Evolutionary conservation across 1,139 yeast species (phyloP).

Genomic region (Saccharomyces hybrid): DNA sequence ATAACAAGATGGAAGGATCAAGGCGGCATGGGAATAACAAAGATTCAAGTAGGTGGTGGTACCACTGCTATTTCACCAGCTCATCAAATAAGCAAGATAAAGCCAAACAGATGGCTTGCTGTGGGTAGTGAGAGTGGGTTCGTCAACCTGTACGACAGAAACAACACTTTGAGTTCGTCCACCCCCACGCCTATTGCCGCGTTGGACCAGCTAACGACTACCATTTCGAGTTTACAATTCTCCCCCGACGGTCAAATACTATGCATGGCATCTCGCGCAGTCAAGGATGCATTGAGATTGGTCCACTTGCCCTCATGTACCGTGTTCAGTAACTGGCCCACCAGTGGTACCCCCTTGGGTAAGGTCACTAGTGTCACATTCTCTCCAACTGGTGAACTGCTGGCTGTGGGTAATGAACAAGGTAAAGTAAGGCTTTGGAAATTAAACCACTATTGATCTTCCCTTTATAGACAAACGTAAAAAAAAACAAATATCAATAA

Average conservation of each 20-base stretch:
- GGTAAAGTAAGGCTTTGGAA: slow-evolving; percentile 91
- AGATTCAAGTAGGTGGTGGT: slow-evolving; percentile 70
- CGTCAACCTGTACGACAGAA: slow-evolving; percentile 72
- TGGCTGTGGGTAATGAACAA: slow-evolving; percentile 83
- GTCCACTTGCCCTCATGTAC: slow-evolving; percentile 86
- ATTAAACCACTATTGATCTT: slow-evolving; percentile 69
- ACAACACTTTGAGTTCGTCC: slow-evolving; percentile 9
- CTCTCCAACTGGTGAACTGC: slow-evolving; percentile 74
- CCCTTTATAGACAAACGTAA: background rate
- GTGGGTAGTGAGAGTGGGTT: slow-evolving; percentile 85
- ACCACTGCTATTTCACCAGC: slow-evolving; percentile 21
- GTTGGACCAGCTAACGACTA: slow-evolving; percentile 74
- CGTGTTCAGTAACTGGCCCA: slow-evolving; percentile 94
- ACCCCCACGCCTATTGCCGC: slow-evolving; percentile 36
- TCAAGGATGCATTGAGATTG: slow-evolving; percentile 77
- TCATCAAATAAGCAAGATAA: slow-evolving; percentile 11
- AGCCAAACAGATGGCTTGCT: slow-evolving; percentile 73
- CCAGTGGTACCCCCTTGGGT: slow-evolving; percentile 92
- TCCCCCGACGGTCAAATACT: slow-evolving; percentile 86
- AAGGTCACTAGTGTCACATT: slow-evolving; percentile 78
- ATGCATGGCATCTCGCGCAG: slow-evolving; percentile 77
- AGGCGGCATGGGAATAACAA: slow-evolving; percentile 79
- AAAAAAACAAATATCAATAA: background rate
- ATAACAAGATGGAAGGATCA: slow-evolving; percentile 76
- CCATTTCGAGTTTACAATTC: slow-evolving; percentile 67